Evolutionary conservation across 306 rosid species (phyloP).

Genomic region (Phaseolus lunatus): DNA sequence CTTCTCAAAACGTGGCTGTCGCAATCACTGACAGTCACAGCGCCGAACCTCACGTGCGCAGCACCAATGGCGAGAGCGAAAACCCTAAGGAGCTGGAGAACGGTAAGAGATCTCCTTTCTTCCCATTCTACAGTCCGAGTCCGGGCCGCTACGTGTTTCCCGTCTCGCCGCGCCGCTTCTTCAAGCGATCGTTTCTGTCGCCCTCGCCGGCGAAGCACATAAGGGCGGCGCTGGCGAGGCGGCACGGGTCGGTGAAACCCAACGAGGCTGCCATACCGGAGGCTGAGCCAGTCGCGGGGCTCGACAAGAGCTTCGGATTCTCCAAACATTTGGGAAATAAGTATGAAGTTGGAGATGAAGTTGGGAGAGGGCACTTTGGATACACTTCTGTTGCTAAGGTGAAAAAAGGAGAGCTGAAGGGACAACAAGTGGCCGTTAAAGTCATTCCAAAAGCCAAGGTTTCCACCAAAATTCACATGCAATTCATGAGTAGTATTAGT

Average conservation of each 20-base stretch:
- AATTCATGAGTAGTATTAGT: not conserved
- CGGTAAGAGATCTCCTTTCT: constrained; percentile 69
- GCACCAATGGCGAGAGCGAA: constrained; percentile 50
- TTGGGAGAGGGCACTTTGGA: constrained; percentile 87
- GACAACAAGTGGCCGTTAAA: constrained; percentile 74
- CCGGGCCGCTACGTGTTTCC: constrained; percentile 78
- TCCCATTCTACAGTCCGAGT: constrained; percentile 75
- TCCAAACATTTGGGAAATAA: constrained; percentile 72
- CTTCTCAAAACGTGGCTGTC: constrained; percentile 27
- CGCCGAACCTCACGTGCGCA: constrained; percentile 34
- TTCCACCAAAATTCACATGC: constrained; percentile 28
- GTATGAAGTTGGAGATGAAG: constrained; percentile 78
- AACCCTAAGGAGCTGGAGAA: constrained; percentile 37
- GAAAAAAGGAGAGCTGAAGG: constrained; percentile 77
- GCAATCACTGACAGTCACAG: constrained; percentile 22
- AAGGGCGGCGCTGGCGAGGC: constrained; percentile 61
- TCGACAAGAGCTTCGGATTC: constrained; percentile 82
- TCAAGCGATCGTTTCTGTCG: constrained; percentile 74
- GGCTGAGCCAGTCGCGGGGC: constrained; percentile 52
- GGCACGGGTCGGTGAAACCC: constrained; percentile 81
- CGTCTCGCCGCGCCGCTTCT: constrained; percentile 69
- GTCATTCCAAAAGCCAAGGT: constrained; percentile 87
- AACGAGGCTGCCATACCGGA: constrained; percentile 72
- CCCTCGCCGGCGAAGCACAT: constrained; percentile 91
- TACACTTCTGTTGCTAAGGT: constrained; percentile 69